Conservation (phyloP, 768 basidiomycete genomes). For the Rhizopogon rudus region DNA sequence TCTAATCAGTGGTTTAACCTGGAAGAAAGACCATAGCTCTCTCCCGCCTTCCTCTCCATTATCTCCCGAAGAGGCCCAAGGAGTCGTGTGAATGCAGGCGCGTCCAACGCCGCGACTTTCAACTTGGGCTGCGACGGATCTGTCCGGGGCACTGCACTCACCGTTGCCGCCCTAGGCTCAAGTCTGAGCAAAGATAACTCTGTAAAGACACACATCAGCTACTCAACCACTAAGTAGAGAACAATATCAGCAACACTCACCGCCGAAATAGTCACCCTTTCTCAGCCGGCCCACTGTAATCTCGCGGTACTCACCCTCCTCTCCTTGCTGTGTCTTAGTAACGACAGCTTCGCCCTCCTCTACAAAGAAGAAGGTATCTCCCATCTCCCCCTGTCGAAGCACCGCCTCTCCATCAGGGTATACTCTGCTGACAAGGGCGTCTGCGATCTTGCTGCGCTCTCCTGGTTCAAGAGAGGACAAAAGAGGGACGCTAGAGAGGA, state of each 20-base stretch:
- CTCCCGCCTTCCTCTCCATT: slow-evolving; percentile 87
- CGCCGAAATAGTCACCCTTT: slow-evolving; percentile 98
- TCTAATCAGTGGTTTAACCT: slow-evolving; percentile 25
- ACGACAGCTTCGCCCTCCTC: slow-evolving; percentile 91
- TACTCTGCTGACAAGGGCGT: slow-evolving; percentile 81
- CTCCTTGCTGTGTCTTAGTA: slow-evolving; percentile 63
- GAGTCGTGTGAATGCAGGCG: slow-evolving; percentile 88
- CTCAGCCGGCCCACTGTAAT: slow-evolving; percentile 69
- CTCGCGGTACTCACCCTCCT: slow-evolving; percentile 55
- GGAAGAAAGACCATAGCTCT: slow-evolving; percentile 48
- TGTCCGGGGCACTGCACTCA: slow-evolving; percentile 60
- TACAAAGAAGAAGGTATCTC: slow-evolving; percentile 96
- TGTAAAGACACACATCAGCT: slow-evolving; percentile 28
- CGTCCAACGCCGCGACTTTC: slow-evolving; percentile 91
- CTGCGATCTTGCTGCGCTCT: slow-evolving; percentile 95
- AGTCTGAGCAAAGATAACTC: slow-evolving; percentile 88
- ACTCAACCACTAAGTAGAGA: neutral
- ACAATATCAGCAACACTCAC: slow-evolving; percentile 38
- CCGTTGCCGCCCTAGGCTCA: slow-evolving; percentile 93
- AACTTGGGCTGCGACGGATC: slow-evolving; percentile 57
- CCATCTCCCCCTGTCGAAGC: slow-evolving; percentile 90
- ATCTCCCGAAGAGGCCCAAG: slow-evolving; percentile 90
- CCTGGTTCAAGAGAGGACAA: slow-evolving; percentile 81
- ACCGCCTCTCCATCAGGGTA: slow-evolving; percentile 84
- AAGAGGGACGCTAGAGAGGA: slow-evolving; percentile 86